Evolutionary conservation across 2,329 filamentous ascomycete genomes (phyloP).

Genomic region (Clonostachys byssicola): DNA sequence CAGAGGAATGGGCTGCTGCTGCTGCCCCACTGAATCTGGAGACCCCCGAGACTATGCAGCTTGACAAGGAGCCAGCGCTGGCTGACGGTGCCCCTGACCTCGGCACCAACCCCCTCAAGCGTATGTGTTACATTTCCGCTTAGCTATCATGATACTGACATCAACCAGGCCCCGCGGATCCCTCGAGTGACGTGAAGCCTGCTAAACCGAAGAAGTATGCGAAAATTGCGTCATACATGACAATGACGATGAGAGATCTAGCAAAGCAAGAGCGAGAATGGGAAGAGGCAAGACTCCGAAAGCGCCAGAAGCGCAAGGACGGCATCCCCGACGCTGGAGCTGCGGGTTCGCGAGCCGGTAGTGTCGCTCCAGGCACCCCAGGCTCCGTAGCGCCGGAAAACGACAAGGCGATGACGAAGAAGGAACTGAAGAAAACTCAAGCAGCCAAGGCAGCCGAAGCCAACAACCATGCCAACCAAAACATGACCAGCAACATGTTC

Average conservation of each 20-base stretch:
- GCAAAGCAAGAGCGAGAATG: constrained; percentile 63
- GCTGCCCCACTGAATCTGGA: constrained; percentile 50
- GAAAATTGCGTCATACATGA: constrained; percentile 44
- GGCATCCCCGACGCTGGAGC: constrained; percentile 47
- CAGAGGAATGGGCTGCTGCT: constrained; percentile 70
- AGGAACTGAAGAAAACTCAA: constrained; percentile 73
- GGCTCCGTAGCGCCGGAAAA: constrained; percentile 59
- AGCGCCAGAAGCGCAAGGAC: constrained; percentile 60
- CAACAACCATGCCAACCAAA: constrained; percentile 76
- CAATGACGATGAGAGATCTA: constrained; percentile 54
- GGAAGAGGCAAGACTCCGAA: constrained; percentile 68
- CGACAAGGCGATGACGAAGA: constrained; percentile 76
- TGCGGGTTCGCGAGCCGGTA: constrained; percentile 47
- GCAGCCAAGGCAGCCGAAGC: constrained; percentile 76
- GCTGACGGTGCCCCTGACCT: constrained; percentile 15
- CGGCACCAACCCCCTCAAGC: constrained; percentile 52
- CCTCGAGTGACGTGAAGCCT: no score
- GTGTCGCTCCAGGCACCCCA: constrained; percentile 56
- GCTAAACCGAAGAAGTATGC: constrained; percentile 33
- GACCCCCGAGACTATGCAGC: constrained; percentile 20
- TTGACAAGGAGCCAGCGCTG: constrained; percentile 23
- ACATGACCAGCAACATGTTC: constrained; percentile 76
- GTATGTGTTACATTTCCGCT: constrained; percentile 35
- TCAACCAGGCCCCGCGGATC: no score
- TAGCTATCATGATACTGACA: neutral